Conservation (phyloP, 1,284 basidiomycete species). For the Melampsora larici-populina region DNA sequence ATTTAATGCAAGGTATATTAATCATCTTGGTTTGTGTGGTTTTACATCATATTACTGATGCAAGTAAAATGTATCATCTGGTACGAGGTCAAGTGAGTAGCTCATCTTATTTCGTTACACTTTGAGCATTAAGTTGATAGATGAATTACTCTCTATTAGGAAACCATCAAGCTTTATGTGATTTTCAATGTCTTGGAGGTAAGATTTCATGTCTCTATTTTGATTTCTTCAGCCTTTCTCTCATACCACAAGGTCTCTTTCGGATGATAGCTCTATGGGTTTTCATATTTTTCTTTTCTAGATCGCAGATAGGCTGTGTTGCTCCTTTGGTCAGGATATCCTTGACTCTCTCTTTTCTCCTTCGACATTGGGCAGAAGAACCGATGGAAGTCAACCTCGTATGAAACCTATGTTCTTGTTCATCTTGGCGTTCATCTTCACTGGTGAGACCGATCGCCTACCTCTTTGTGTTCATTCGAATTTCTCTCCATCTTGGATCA, state of each 20-base stretch:
- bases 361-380: conserved; percentile 69
- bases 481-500: conserved; percentile 2
- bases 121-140: not conserved
- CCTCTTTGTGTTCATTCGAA: not conserved
- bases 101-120: conserved; percentile 44
- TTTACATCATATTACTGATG: conserved; percentile 79
- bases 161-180: conserved; percentile 97
- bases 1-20: conserved; percentile 75
- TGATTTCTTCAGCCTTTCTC: not conserved
- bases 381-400: conserved; percentile 56
- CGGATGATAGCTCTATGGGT: not conserved
- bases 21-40: conserved; percentile 72
- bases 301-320: conserved; percentile 93
- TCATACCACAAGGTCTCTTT: not conserved
- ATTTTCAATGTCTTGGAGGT: conserved; percentile 98
- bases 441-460: conserved; percentile 60
- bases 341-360: conserved; percentile 93
- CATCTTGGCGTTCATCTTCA: conserved; percentile 75
- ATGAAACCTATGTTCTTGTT: conserved; percentile 82
- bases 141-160: conserved; percentile 51
- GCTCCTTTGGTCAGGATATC: conserved; percentile 95
- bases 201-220: conserved; percentile 39
- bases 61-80: conserved; percentile 96
- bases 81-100: conserved; percentile 75
- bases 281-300: conserved; percentile 52